Conservation (phyloP, 768 basidiomycete species). For the Pleurotus sapidus region DNA sequence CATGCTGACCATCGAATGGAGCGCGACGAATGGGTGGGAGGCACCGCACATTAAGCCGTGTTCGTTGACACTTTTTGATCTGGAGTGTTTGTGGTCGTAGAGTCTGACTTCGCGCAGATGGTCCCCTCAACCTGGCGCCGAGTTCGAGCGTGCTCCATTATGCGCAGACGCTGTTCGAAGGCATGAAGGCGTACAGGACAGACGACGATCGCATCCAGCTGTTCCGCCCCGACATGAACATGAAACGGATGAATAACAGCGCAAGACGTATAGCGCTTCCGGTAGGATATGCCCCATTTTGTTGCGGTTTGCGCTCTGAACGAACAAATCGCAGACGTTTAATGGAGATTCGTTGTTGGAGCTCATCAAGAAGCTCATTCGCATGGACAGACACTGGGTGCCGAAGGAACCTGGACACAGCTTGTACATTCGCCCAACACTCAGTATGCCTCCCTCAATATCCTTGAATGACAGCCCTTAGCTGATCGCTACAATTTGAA, state of each 20-base stretch:
- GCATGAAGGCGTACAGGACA: constrained; percentile 90
- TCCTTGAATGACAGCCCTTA: background rate
- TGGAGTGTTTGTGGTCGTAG: constrained; percentile 3
- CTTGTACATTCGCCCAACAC: constrained; percentile 84
- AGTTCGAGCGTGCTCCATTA: constrained; percentile 87
- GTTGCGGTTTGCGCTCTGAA: background rate
- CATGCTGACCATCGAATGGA: constrained; percentile 83
- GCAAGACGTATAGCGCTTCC: constrained; percentile 77
- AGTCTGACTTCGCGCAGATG: constrained; percentile 41
- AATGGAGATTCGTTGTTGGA: constrained; percentile 70
- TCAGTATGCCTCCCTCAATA: constrained; percentile 38
- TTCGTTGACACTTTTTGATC: constrained; percentile 31
- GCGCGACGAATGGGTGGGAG: constrained; percentile 72
- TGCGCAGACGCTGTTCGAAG: constrained; percentile 89
- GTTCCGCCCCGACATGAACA: constrained; percentile 97
- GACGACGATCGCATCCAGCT: constrained; percentile 70
- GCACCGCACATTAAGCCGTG: constrained; percentile 81
- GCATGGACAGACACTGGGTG: constrained; percentile 87
- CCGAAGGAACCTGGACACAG: constrained; percentile 86
- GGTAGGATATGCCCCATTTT: constrained; percentile 35
- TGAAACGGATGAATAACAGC: constrained; percentile 91
- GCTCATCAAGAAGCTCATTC: constrained; percentile 84
- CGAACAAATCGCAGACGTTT: constrained; percentile 54
- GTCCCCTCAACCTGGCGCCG: constrained; percentile 71
- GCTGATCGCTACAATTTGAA: constrained; percentile 5